Evolutionary conservation across 768 basidiomycete species (phyloP).

Genomic region (Cubamyces sp.): DNA sequence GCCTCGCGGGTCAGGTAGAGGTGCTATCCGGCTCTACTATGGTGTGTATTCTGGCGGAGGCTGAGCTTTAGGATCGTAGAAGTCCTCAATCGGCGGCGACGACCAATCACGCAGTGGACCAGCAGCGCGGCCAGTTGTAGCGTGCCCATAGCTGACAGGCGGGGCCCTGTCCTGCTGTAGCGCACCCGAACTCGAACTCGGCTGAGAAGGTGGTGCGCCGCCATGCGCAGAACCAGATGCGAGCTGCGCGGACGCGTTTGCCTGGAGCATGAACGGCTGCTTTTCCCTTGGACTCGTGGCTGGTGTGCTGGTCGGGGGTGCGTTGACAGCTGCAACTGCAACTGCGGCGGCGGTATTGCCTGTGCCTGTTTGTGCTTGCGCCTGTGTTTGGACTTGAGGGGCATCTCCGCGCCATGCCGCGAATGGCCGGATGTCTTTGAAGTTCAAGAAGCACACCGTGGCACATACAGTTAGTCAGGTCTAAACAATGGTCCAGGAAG

Average conservation of each 20-base stretch:
- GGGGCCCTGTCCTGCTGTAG: neutral
- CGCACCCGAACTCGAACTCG: neutral
- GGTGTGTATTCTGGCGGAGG: conserved; percentile 4
- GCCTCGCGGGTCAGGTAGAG: no score
- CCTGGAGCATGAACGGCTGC: neutral
- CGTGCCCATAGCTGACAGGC: neutral
- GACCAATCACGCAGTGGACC: no score
- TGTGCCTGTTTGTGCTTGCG: neutral
- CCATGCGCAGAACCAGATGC: no score
- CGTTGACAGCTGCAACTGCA: neutral
- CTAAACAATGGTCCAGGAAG: no score
- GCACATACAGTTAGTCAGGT: neutral
- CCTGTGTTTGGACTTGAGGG: neutral
- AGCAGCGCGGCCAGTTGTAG: no score
- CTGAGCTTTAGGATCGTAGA: neutral
- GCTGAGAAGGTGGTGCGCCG: neutral
- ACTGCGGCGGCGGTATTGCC: neutral
- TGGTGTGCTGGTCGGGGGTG: no score
- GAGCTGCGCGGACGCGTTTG: no score
- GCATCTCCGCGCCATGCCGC: conserved; percentile 7
- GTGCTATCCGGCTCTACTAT: no score
- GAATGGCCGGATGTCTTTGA: conserved; percentile 13
- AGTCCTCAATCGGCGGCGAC: neutral
- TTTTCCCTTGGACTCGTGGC: neutral
- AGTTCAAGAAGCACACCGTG: no score